Conservation (phyloP, 2,329 filamentous ascomycete genomes). For the Xylariaceae sp. region DNA sequence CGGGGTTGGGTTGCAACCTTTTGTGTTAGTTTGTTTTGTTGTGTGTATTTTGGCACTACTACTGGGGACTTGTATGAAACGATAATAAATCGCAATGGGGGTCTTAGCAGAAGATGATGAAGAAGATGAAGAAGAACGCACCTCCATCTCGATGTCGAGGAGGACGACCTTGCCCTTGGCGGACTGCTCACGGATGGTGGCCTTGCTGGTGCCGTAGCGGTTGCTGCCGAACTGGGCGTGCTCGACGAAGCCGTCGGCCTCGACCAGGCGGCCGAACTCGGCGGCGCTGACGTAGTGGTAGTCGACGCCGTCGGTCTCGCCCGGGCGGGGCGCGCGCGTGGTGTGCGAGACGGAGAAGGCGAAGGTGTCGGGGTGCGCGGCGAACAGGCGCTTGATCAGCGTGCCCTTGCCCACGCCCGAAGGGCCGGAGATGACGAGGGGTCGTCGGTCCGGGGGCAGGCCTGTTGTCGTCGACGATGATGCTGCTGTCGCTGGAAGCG, state of each 20-base stretch:
- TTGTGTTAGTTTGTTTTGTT: neutral
- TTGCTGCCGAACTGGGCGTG: conserved; percentile 79
- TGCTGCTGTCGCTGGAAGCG: too few species aligned
- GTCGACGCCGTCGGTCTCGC: conserved; percentile 70
- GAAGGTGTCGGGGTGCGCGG: conserved; percentile 45
- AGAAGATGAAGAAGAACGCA: conserved; percentile 30
- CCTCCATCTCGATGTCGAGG: conserved; percentile 96
- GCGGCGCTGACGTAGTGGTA: conserved; percentile 72
- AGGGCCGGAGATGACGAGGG: conserved; percentile 74
- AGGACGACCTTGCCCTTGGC: conserved; percentile 70
- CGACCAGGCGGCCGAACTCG: conserved; percentile 63
- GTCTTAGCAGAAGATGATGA: too few species aligned
- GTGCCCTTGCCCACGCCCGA: conserved; percentile 79
- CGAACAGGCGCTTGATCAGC: conserved; percentile 66
- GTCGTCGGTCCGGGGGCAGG: conserved; percentile 46
- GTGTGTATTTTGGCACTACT: neutral
- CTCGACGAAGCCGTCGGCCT: conserved; percentile 74
- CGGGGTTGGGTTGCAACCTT: conserved; percentile 1
- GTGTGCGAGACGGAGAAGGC: conserved; percentile 65
- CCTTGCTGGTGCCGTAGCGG: conserved; percentile 77
- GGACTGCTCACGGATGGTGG: conserved; percentile 70
- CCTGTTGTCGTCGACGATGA: too few species aligned
- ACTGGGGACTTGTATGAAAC: too few species aligned
- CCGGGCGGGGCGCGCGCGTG: conserved; percentile 68
- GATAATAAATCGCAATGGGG: too few species aligned